Conservation (phyloP, 1,284 basidiomycete genomes). For the Pseudozyma tsukubaensis region DNA sequence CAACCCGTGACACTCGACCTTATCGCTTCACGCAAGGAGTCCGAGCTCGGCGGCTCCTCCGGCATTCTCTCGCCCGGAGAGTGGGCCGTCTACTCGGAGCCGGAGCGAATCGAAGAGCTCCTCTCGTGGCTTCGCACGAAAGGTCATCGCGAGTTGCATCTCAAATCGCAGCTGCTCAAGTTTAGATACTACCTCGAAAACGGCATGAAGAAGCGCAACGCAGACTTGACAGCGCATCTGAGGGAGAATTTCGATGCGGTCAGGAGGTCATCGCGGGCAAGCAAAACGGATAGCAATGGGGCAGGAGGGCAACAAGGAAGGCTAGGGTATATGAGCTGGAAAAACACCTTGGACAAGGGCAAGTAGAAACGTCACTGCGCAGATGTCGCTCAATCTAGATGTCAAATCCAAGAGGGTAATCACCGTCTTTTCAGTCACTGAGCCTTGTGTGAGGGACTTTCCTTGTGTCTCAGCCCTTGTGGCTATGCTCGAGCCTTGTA, state of each 20-base stretch:
- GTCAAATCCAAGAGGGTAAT: too few species aligned
- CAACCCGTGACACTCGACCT: slow-evolving; percentile 20
- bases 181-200: slow-evolving; percentile 87
- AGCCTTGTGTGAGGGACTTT: too few species aligned
- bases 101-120: slow-evolving; percentile 87
- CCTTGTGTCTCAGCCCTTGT: too few species aligned
- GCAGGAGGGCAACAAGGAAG: not conserved
- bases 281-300: not conserved
- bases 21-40: slow-evolving; percentile 16
- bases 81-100: slow-evolving; percentile 88
- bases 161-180: slow-evolving; percentile 81
- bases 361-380: slow-evolving; percentile 6
- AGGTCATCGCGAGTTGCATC: slow-evolving; percentile 84
- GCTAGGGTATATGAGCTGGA: slow-evolving; percentile 36
- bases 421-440: too few species aligned
- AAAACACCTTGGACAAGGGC: slow-evolving; percentile 28
- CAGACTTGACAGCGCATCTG: slow-evolving; percentile 37
- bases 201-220: slow-evolving; percentile 73
- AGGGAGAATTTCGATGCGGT: slow-evolving; percentile 17
- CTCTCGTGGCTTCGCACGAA: slow-evolving; percentile 90
- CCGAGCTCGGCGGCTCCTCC: slow-evolving; percentile 69
- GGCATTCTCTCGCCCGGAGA: slow-evolving; percentile 79
- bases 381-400: not conserved
- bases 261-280: slow-evolving; percentile 6
- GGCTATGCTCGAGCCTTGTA: too few species aligned